Conservation (phyloP, 768 basidiomycete genomes). For the Mycena amicta region DNA sequence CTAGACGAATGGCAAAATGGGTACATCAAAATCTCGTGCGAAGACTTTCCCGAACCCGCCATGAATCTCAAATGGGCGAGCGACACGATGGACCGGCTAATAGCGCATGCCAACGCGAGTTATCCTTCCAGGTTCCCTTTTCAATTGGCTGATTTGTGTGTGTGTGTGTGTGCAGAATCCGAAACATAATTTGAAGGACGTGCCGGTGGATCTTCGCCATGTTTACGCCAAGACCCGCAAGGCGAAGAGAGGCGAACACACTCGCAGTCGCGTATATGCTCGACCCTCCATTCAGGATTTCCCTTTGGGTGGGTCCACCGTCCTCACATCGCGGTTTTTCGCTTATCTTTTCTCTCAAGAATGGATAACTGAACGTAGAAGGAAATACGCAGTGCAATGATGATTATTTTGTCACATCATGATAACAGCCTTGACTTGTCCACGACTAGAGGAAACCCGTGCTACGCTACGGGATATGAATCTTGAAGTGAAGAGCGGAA, state of each 20-base stretch:
- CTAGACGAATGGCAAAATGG: conserved; percentile 63
- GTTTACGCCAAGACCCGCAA: conserved; percentile 71
- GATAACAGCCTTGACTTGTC: background rate
- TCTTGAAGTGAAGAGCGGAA: no score
- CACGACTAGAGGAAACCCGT: no score
- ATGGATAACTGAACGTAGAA: conserved; percentile 62
- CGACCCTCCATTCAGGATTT: conserved; percentile 78
- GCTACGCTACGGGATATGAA: no score
- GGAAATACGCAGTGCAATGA: conserved; percentile 14
- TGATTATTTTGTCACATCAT: no score
- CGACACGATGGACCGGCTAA: conserved; percentile 77
- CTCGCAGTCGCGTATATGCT: conserved; percentile 50
- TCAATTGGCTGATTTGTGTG: conserved; percentile 13
- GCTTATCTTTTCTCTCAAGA: no score
- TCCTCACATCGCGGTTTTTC: no score
- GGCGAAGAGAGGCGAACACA: conserved; percentile 73
- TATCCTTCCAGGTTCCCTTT: background rate
- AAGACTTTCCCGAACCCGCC: conserved; percentile 76
- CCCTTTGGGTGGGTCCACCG: no score
- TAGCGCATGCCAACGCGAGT: conserved; percentile 86
- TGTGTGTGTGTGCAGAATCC: conserved; percentile 37
- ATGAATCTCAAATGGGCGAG: conserved; percentile 97
- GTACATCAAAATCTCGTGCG: conserved; percentile 89
- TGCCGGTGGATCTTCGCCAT: conserved; percentile 86
- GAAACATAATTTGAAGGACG: conserved; percentile 52